Conservation (phyloP, 495 filamentous ascomycete genomes). For the Lasiosphaeria miniovina region DNA sequence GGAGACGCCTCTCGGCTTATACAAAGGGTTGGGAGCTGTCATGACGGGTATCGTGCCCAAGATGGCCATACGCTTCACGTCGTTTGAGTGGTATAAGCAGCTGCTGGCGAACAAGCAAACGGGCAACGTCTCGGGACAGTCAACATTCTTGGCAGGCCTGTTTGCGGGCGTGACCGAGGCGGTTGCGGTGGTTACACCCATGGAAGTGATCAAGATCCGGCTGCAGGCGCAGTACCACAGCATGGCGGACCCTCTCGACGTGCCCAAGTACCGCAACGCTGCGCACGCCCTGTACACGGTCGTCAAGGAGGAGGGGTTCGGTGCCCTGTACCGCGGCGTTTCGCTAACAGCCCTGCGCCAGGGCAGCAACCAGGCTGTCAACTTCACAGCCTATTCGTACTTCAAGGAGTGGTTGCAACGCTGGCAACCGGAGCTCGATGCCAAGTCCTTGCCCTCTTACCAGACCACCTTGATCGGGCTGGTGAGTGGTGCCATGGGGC, state of each 20-base stretch:
- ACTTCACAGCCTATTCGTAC: conserved; percentile 97
- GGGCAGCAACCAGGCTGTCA: conserved; percentile 95
- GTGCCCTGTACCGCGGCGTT: conserved; percentile 87
- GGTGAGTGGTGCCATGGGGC: conserved; percentile 90
- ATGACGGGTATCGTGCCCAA: conserved; percentile 97
- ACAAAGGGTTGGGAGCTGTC: conserved; percentile 95
- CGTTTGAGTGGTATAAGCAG: conserved; percentile 93
- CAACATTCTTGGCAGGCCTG: conserved; percentile 88
- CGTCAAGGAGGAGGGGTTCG: conserved; percentile 82
- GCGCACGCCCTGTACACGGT: conserved; percentile 94
- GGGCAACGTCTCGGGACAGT: conserved; percentile 64
- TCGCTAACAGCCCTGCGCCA: conserved; percentile 90
- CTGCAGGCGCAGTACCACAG: conserved; percentile 95
- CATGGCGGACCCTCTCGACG: conserved; percentile 85
- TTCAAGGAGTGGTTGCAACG: conserved; percentile 75
- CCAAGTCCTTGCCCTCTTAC: conserved; percentile 69
- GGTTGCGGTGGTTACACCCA: conserved; percentile 91
- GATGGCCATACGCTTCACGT: conserved; percentile 99
- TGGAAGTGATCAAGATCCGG: conserved; percentile 98
- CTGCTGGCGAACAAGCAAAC: conserved; percentile 64
- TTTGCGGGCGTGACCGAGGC: conserved; percentile 93
- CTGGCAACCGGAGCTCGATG: conserved; percentile 58
- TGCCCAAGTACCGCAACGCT: conserved; percentile 96
- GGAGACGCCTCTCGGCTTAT: conserved; percentile 88
- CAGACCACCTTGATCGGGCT: conserved; percentile 91